A percentile compares a stretch with the other conserved stretches of the same genome.
Conservation (phyloP, 345 rosid genomes). For the Cochlearia excelsa region DNA sequence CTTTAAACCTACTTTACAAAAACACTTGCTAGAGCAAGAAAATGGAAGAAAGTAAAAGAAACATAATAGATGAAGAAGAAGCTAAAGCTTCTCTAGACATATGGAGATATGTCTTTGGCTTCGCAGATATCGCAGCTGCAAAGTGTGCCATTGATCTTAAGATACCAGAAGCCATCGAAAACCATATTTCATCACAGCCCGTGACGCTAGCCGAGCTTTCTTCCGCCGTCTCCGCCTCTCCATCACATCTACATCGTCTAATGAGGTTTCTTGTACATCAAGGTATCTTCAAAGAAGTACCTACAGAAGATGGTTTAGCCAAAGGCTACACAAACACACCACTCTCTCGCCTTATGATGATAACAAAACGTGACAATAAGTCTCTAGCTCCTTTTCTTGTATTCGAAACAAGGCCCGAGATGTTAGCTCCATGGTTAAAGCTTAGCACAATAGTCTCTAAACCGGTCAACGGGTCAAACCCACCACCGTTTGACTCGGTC, state of each 20-base stretch:
- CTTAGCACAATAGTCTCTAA: constrained; percentile 44
- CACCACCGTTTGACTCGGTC: constrained; percentile 46
- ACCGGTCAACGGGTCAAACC: constrained; percentile 1
- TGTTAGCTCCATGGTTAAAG: constrained; percentile 59
- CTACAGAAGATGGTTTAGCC: constrained; percentile 25
- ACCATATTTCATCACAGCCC: constrained; percentile 41
- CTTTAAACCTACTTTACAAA: neutral
- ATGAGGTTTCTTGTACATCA: constrained; percentile 63
- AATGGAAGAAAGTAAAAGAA: constrained; percentile 28
- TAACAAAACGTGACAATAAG: constrained; percentile 35
- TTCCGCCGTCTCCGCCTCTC: constrained; percentile 45
- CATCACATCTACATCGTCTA: constrained; percentile 51
- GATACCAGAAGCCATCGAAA: constrained; percentile 58
- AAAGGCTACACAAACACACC: constrained; percentile 49
- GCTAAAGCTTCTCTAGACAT: constrained; percentile 45
- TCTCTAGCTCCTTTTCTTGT: constrained; percentile 44
- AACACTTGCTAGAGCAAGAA: constrained; percentile 2
- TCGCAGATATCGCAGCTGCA: constrained; percentile 50
- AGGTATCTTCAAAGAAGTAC: constrained; percentile 43
- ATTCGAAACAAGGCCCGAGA: constrained; percentile 46
- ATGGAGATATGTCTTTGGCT: constrained; percentile 58
- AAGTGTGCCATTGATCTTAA: constrained; percentile 81
- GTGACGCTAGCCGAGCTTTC: constrained; percentile 53
- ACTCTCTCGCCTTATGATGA: constrained; percentile 52
- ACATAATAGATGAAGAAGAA: constrained; percentile 40